Conservation (phyloP, 1,284 basidiomycete genomes). For the Fomitopsis betulina region DNA sequence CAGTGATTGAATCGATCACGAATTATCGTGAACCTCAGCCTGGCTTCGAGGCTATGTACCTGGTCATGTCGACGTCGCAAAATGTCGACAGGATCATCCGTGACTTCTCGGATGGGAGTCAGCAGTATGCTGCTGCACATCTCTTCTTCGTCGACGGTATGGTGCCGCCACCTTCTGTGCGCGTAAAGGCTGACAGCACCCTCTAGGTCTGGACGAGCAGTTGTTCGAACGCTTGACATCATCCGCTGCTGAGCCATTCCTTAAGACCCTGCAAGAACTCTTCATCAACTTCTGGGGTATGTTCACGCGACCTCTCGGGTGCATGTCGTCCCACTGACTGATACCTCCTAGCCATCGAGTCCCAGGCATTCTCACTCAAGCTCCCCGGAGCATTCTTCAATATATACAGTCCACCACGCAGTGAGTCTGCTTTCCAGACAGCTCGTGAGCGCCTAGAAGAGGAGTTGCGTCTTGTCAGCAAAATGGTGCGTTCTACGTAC, state of each 20-base stretch:
- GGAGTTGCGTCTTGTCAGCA: conserved; percentile 73
- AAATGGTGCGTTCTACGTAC: conserved; percentile 44
- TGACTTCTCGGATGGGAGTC: conserved; percentile 67
- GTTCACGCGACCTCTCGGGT: conserved; percentile 17
- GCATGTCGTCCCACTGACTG: not conserved
- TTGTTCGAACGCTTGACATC: conserved; percentile 72
- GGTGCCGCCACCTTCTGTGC: conserved; percentile 18
- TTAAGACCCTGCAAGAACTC: conserved; percentile 76
- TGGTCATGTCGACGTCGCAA: conserved; percentile 91
- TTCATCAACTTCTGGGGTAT: conserved; percentile 88
- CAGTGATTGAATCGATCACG: conserved; percentile 78
- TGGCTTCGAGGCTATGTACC: conserved; percentile 85
- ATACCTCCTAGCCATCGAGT: conserved; percentile 62
- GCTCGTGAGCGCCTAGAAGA: conserved; percentile 73
- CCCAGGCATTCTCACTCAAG: conserved; percentile 77
- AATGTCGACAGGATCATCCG: conserved; percentile 90
- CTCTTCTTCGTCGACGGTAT: conserved; percentile 94
- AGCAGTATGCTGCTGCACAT: conserved; percentile 86
- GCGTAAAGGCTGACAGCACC: not conserved
- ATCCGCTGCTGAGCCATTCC: conserved; percentile 65
- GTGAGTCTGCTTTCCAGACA: conserved; percentile 53
- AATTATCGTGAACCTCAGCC: conserved; percentile 73
- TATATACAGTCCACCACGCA: conserved; percentile 79
- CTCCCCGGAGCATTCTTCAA: conserved; percentile 80
- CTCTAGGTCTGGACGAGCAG: conserved; percentile 62